Evolutionary conservation across 768 basidiomycete genomes (phyloP).

Genomic region (Lyophyllum decastes): DNA sequence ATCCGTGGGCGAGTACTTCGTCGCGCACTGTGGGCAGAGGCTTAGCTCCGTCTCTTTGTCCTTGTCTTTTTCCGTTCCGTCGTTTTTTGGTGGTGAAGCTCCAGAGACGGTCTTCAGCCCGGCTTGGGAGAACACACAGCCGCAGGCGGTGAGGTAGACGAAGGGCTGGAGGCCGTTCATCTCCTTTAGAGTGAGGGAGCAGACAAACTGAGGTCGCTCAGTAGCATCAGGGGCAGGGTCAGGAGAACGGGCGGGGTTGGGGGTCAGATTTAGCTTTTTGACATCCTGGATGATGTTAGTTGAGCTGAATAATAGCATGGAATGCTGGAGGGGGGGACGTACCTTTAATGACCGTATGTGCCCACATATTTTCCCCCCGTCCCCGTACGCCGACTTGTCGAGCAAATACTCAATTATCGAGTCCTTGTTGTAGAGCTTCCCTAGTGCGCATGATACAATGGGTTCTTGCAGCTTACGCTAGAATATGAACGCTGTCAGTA

Average conservation of each 20-base stretch:
- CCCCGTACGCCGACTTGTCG: conserved; percentile 82
- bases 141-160: conserved; percentile 82
- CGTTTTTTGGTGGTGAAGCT: conserved; percentile 24
- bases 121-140: conserved; percentile 88
- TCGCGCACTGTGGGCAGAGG: conserved; percentile 77
- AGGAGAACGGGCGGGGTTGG: conserved; percentile 55
- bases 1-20: conserved; percentile 57
- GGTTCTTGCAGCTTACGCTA: conserved; percentile 87
- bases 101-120: conserved; percentile 70
- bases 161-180: conserved; percentile 93
- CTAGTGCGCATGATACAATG: conserved; percentile 87
- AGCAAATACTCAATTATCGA: conserved; percentile 89
- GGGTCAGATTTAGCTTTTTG: conserved; percentile 78
- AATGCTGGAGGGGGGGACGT: conserved; percentile 23
- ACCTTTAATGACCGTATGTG: conserved; percentile 87
- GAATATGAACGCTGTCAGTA: background rate
- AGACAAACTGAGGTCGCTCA: conserved; percentile 77
- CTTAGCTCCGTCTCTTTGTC: conserved; percentile 34
- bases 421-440: conserved; percentile 97
- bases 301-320: background rate
- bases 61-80: conserved; percentile 19
- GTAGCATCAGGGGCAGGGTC: conserved; percentile 37
- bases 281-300: conserved; percentile 61
- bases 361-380: conserved; percentile 90
- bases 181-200: conserved; percentile 90